Base-by-base conservation (phyloP, 768 basidiomycete genomes). In the Hygrophoropsis aurantiaca region DNA sequence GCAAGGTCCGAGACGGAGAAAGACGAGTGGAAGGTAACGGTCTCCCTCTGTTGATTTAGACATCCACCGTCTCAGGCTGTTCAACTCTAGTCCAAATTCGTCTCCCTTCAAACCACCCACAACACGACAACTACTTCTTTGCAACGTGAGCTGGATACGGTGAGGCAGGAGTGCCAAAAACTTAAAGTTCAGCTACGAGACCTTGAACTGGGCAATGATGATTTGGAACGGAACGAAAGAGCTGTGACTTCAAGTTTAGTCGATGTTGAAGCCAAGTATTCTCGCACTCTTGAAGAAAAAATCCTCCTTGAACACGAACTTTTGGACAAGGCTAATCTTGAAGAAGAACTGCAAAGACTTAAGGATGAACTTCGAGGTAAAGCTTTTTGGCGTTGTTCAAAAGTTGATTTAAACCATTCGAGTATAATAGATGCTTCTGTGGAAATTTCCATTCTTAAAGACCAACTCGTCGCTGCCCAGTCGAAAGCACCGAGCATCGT, bases 141-240 rank as follows among this genome's bases (percentile, higher is more conserved):
- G 53, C 95, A 98, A 66, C 85, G 90, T 47, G 90, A 97, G 67
- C 75, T 94, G 37, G 93, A 95, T 58, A 81, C 79, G 46, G 74
- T 90, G 30, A 80, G 91, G 47, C 82, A 87, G 59, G 83, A 86
- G 50, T 77, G 85, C 52, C 86, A 87, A 60, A 73, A 74, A 41
- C 66, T 80, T 51, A 88, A 88, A 67, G 71, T 87, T 18, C 84
- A 87, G 60, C 70, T 93, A 15, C 81, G 90, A 18, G 91, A 97
- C 65, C 74, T 97, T 24, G 95, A 98, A 69, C 88, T 98, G 82
- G 95, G 95, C 39, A 97, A 97, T 59, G 97, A 99, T 59, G 94
- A 98, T 69, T 75, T 99, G 48, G 97, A 98, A 64, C 79, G 94
- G 52, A 94, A 88, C 65, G 95, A 97, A 62, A 82, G 97, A 23